phyloP scores from a whole-genome alignment of 1,139 yeast genomes.

The Kurtzmaniella quercitrusa region DNA sequence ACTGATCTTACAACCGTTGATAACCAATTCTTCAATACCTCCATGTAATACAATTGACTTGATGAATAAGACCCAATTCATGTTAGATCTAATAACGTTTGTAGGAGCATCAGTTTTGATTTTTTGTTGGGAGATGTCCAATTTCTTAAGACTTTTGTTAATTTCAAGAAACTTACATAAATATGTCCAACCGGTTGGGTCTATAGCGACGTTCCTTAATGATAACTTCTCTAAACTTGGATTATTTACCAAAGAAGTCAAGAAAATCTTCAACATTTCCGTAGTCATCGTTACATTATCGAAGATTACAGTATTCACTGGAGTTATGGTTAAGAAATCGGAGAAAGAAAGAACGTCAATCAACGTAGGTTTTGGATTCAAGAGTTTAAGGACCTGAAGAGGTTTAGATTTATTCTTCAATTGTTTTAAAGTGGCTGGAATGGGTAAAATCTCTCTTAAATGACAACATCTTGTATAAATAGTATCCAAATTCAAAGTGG shows the following conservation, averaged over 20 bases:
- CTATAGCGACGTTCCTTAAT: constrained; percentile 73
- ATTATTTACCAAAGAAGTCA: constrained; percentile 59
- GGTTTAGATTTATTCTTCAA: constrained; percentile 74
- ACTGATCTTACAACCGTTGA: constrained; percentile 73
- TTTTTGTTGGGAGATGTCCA: constrained; percentile 80
- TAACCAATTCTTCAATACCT: constrained; percentile 77
- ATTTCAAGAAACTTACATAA: constrained; percentile 67
- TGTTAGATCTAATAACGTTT: constrained; percentile 49
- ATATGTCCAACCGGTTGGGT: constrained; percentile 65
- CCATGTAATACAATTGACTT: constrained; percentile 55
- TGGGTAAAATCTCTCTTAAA: constrained; percentile 85
- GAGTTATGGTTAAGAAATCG: constrained; percentile 82
- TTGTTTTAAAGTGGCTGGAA: constrained; percentile 86
- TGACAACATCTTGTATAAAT: constrained; percentile 92
- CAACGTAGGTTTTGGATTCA: constrained; percentile 87
- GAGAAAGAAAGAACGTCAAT: constrained; percentile 85
- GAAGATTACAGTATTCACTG: constrained; percentile 71
- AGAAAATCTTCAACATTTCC: constrained; percentile 71
- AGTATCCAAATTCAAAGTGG: constrained; percentile 55
- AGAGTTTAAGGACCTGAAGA: constrained; percentile 67
- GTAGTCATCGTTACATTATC: constrained; percentile 79
- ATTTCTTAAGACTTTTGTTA: constrained; percentile 54
- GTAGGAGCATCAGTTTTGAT: constrained; percentile 48
- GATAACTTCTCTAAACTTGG: constrained; percentile 65
- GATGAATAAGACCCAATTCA: constrained; percentile 75